phyloP scores from a whole-genome alignment of 208 protist genomes.

The Leishmania braziliensis region DNA sequence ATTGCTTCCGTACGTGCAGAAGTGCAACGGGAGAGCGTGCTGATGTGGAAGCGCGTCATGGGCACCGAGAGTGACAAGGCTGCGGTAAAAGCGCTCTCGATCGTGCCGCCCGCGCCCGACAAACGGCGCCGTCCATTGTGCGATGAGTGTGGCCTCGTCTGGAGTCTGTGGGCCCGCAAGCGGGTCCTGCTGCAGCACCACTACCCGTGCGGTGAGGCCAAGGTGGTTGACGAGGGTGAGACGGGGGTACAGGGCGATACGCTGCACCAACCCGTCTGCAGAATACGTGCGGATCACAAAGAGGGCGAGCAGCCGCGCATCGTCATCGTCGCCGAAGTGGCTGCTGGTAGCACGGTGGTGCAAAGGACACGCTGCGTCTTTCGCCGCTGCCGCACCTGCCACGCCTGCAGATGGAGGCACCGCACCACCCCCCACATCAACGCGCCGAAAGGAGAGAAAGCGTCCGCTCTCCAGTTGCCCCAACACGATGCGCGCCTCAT shows the following conservation, averaged over 20 bases:
- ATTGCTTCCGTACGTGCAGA: slow-evolving; percentile 60
- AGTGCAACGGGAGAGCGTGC: slow-evolving; percentile 50
- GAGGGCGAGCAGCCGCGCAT: slow-evolving; percentile 52
- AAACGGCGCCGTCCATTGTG: slow-evolving; percentile 38
- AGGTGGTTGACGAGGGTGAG: slow-evolving; percentile 76
- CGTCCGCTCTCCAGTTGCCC: slow-evolving; percentile 33
- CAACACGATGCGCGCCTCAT: slow-evolving; percentile 30
- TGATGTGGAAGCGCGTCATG: slow-evolving; percentile 63
- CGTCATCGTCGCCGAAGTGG: slow-evolving; percentile 16
- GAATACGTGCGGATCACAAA: slow-evolving; percentile 55
- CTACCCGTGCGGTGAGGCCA: slow-evolving; percentile 58
- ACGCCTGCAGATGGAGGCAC: background rate
- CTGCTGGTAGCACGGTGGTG: background rate
- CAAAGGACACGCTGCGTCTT: background rate
- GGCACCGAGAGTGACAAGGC: slow-evolving; percentile 53
- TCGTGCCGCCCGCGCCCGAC: slow-evolving; percentile 23
- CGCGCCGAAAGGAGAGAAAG: slow-evolving; percentile 24
- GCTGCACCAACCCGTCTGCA: slow-evolving; percentile 46
- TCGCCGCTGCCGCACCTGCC: background rate
- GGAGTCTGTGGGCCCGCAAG: slow-evolving; percentile 45
- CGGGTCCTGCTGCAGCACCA: slow-evolving; percentile 61
- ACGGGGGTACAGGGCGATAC: slow-evolving; percentile 67
- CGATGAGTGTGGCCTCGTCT: slow-evolving; percentile 34
- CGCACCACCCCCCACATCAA: background rate
- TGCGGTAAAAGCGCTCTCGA: slow-evolving; percentile 32